Evolutionary conservation across 129 eudicot species (phyloP), one percentile per base, ranked within the genome.

Genomic region (Erigeron canadensis): DNA sequence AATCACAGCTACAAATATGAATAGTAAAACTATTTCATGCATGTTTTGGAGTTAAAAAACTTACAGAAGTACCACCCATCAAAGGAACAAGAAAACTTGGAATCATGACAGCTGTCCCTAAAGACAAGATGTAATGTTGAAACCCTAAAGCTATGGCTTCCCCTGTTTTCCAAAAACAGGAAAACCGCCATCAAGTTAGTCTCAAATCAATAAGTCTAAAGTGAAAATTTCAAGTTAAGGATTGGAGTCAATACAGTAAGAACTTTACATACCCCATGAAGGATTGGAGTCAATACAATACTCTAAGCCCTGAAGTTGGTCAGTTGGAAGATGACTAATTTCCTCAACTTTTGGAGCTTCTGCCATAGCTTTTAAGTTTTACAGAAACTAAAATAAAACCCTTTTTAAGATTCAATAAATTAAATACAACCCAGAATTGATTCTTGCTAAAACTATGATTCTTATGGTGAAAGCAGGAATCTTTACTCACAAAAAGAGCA

Each of bases 61-160:
- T 88, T 69, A 95, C 99, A 74, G 93, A 86, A 77, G 79, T 70
- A 71, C 99, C 99, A 61, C 97, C 99, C 99, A 95, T 95, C 77
- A 86, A 78, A 62, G 97, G 96, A 75, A 95, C 97, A 53, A 95
- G 97, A 82, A 95, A 88, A 8, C 96, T 63, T 13, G 99, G 99
- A 74, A 95, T 95, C 99, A 95, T 95, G 19, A 95, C 99, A 7
- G 99, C 96, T 72, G 99, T 95, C 79, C 99, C 99, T 75, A 95
- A 81, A 13, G 99, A 84, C 89, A 95, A 74, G 46, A 95, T 90
- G 77, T 95, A 95, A 73, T 95, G 97, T 41, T 95, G 99, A 82
- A 95, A 95, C 48, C 99, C 99, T 79, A 95, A 75, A 37, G 89
- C 94, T 68, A 90, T 82, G 8, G 96, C 86, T 70, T 95, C 99